phyloP scores from a whole-genome alignment of 345 rosid species.

The Turnera subulata region DNA sequence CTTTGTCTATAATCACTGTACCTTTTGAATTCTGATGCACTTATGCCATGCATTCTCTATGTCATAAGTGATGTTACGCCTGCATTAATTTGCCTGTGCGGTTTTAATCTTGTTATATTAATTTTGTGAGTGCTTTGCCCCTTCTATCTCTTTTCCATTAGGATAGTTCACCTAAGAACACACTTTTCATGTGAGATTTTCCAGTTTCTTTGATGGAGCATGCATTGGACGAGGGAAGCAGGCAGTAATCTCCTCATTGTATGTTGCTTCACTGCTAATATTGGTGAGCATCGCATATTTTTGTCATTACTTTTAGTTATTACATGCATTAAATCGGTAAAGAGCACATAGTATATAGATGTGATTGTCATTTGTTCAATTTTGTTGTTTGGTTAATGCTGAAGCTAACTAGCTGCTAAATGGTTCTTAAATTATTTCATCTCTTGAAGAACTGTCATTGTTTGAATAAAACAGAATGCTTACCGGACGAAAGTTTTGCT shows the following conservation, averaged over 20 bases:
- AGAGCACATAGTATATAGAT: no score
- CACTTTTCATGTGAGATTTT: not conserved
- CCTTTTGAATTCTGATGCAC: no score
- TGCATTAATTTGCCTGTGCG: not conserved
- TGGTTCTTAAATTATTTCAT: no score
- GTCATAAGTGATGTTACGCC: not conserved
- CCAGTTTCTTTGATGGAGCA: slow-evolving; percentile 6
- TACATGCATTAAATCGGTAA: not conserved
- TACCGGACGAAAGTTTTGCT: no score
- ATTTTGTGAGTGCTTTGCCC: not conserved
- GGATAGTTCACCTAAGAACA: not conserved
- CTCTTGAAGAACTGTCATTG: no score
- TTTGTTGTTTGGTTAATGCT: no score
- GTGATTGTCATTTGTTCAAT: no score
- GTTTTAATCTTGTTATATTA: not conserved
- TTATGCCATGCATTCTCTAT: not conserved
- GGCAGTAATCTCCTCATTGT: not conserved
- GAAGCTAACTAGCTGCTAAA: no score
- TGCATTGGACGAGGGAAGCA: not conserved
- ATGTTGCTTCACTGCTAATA: slow-evolving; percentile 7
- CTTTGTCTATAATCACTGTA: not conserved
- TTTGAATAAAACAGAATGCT: no score
- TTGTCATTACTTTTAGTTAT: not conserved
- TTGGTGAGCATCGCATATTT: slow-evolving; percentile 7
- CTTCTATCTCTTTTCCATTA: not conserved